Evolutionary conservation across 2,329 filamentous ascomycete species (phyloP), one percentile per base, ranked within the genome.

Genomic region (Scorias spongiosa): DNA sequence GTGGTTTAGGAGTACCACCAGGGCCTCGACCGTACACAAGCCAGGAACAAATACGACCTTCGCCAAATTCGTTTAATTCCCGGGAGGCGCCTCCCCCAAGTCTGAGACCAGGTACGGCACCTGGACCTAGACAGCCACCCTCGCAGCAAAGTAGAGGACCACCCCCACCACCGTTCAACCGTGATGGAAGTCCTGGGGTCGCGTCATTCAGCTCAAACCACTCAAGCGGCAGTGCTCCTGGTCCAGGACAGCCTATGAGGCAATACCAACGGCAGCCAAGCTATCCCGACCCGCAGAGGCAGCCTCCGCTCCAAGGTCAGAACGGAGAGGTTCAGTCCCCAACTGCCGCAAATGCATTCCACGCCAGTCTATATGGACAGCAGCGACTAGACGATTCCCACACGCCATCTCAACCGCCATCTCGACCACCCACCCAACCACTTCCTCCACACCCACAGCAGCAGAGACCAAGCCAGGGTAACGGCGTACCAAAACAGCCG

Each of bases 21-120:
- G 46, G 32, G 10, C 56, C 57, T 9, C 50, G 57, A 42, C 47
- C 50, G 5, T 54, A 54, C 39, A 54, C 55, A 12, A 60, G 60
- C 45, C 52, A 53, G 5, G 60, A 63, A 36, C 58, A 57, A n/a
- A 56, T 61, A 51, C 59, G 59, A 18, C 44, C 53, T 20, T 46
- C 49, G 7, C 58, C 48, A 54, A 32, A 51, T 52, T 28, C 54
- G 51, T 9, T 56, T 54, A 3, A 51, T 53, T 14, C 53, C 53
- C 18, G 50, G 40, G 9, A 51, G 50, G 20, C 48, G 46, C 9
- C 29, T 45, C 15, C 39, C 3, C 18, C 44, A 17, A 36, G 32
- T 36, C 32, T 36, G 15, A 47, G 56, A 32, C 53, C 54, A 26
- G 55, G 52, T 9, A 57, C 55, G 3, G 51, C 54, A 12, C 53